Evolutionary conservation across 495 filamentous ascomycete genomes (phyloP), one percentile per base, ranked within the genome.

Genomic region (Parathielavia appendiculata): DNA sequence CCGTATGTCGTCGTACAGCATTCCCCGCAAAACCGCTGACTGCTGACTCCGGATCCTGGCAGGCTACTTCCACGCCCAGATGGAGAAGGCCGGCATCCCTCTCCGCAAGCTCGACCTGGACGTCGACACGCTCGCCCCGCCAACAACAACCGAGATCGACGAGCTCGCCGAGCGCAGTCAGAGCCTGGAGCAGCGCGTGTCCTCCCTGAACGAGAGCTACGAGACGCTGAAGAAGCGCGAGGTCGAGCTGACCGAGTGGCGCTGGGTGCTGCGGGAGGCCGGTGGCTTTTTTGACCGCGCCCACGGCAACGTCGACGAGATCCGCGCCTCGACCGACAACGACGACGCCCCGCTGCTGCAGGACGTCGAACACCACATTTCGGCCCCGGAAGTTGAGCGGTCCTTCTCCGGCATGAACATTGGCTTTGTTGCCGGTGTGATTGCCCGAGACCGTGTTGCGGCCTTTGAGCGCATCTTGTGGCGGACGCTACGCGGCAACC

Each of bases 401-500:
- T 91, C 90, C 44, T 92, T 97, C 69, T 90, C 89, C 9, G 88
- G 90, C 48, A 95, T 96, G 90, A 96, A 96, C 71, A 97, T 99
- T 65, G 95, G 95, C n/a, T 97, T 99, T 63, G 93, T 99, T n/a
- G 87, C 95, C 52, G 93, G 93, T 72, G 95, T 97, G 52, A 97
- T 99, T 65, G 87, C 89, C 23, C 81, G 92, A 23, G 92, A 97
- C 61, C 86, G 92, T 9, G 93, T 97, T 56, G 91, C 87, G 10
- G 87, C 93, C 35, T 97, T 99, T 67, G 93, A 99, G 73, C 86
- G 93, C 51, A 97, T 97, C 61, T 81, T 99, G 16, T 99, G 93
- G 93, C 81, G 93, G 54, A 96, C 93, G 0, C 78, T 99, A 54
- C 91, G 93, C 65, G 93, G 93, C 62, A 99, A 99, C 74, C 82